These are phyloP conservation scores for Cordia subcordata DNA, from an alignment of 257 asterid species.

Conservation along the genomic window DNA sequence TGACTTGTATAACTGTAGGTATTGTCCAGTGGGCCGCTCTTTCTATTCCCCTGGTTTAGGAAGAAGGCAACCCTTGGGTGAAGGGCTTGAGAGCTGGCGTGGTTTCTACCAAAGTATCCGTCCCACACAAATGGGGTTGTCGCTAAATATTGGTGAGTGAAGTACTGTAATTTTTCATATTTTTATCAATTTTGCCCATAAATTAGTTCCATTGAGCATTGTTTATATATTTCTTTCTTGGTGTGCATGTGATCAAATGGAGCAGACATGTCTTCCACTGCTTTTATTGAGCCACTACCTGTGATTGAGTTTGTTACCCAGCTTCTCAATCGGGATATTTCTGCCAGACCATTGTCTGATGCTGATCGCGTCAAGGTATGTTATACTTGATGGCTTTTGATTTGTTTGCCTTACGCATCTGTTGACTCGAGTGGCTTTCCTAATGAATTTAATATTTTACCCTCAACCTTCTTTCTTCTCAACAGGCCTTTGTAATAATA, in stretches of 20 bases:
- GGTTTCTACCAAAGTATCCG: constrained; percentile 97
- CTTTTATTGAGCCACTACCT: constrained; percentile 92
- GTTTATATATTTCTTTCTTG: no score
- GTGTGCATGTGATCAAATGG: constrained; percentile 5
- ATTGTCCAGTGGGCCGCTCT: constrained; percentile 75
- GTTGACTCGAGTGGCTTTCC: no score
- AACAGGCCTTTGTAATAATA: no score
- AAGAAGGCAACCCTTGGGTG: constrained; percentile 78
- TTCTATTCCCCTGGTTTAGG: constrained; percentile 83
- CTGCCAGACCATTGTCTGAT: constrained; percentile 76
- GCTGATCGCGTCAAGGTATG: constrained; percentile 92
- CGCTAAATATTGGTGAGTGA: constrained; percentile 75
- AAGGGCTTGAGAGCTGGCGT: constrained; percentile 96
- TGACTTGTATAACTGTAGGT: constrained; percentile 27
- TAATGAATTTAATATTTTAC: no score
- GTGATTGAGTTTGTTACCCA: constrained; percentile 80
- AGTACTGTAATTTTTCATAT: background rate
- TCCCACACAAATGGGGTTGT: constrained; percentile 97
- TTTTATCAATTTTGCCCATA: background rate
- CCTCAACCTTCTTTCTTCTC: no score
- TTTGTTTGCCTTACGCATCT: no score
- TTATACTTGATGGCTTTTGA: background rate
- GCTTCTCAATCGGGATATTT: constrained; percentile 76
- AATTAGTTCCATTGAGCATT: background rate
- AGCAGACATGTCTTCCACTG: constrained; percentile 97